Evolutionary conservation across 2,329 filamentous ascomycete genomes (phyloP), one percentile per base, ranked within the genome.

Genomic region (Diatrype stigma): DNA sequence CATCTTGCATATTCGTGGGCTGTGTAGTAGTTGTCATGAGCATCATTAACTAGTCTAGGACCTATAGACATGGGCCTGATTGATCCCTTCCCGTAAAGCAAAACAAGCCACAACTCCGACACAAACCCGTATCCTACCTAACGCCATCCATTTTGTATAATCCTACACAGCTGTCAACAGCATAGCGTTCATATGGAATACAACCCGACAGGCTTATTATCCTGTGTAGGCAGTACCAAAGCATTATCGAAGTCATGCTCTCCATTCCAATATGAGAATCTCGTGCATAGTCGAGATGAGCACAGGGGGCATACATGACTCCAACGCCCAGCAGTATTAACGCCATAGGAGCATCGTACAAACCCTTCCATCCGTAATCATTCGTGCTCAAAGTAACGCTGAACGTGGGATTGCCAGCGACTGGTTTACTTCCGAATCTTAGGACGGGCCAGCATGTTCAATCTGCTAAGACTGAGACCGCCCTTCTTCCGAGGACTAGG

Each of bases 401-500:
- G 17, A n/a, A 17, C 21, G 28, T 6, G n/a, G n/a, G n/a, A 35
- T 38, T n/a, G 49, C 22, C 16, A 49, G n/a, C 12, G 21, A 28
- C 40, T n/a, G 22, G 46, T 32, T 55, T 69, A 81, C 53, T 68
- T 77, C 51, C 82, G 75, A 55, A 74, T 67, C 71, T 85, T 86
- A 1, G 82, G 82, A 42, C 74, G 74, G 45, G 83, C 77, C 22
- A 86, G 75, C 77, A 82, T 80, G 60, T 83, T 80, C 50, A 86
- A 71, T 53, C 83, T 74, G 63, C 79, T 84, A 52, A 84, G 63
- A 56, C 75, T 85, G 51, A 86, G 65, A 22, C 76, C 71, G 6
- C 62, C 73, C 70, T 81, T 83, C 72, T 81, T 82, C 47, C 67
- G 67, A 3, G 81, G 74, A 49, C 73, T 81, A 3, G 71, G 65